Conservation (phyloP, 352 stramenopile genomes). For the Phytophthora kernoviae region DNA sequence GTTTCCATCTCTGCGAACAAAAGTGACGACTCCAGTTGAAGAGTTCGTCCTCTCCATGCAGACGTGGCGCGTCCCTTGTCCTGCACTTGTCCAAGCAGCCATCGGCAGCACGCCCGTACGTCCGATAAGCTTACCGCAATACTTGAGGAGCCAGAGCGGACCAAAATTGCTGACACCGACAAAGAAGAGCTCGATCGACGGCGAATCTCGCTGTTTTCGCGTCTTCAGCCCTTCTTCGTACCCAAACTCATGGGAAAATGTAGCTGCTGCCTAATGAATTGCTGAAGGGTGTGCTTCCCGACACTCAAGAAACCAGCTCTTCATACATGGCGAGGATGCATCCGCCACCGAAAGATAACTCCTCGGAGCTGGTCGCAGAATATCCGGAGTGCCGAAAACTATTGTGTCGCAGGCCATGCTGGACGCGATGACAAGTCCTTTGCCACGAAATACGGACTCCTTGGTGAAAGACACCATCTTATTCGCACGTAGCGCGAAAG, state of each 20-base stretch:
- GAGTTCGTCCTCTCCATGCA: neutral
- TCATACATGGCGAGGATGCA: too few species aligned
- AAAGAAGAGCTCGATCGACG: constrained; percentile 19
- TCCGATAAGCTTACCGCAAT: too few species aligned
- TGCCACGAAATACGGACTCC: neutral
- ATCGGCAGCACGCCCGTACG: constrained; percentile 9
- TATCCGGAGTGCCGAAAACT: too few species aligned
- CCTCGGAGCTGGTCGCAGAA: neutral
- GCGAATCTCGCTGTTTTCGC: constrained; percentile 11
- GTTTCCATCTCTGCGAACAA: constrained; percentile 4
- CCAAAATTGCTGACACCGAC: constrained; percentile 22
- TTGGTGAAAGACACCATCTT: constrained; percentile 7
- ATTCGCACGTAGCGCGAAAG: neutral
- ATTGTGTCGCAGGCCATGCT: too few species aligned
- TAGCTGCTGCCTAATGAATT: neutral
- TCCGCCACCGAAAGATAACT: neutral
- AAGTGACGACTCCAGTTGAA: constrained; percentile 5
- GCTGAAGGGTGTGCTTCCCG: too few species aligned
- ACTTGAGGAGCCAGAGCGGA: constrained; percentile 18
- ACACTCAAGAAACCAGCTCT: too few species aligned
- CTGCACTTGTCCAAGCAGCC: constrained; percentile 17
- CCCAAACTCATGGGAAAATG: neutral
- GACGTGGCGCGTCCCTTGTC: constrained; percentile 2
- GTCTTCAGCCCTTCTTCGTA: neutral
- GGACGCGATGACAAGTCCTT: neutral